Evolutionary conservation across 495 filamentous ascomycete species (phyloP), one percentile per base, ranked within the genome.

Genomic region (Penicillium subrubescens): DNA sequence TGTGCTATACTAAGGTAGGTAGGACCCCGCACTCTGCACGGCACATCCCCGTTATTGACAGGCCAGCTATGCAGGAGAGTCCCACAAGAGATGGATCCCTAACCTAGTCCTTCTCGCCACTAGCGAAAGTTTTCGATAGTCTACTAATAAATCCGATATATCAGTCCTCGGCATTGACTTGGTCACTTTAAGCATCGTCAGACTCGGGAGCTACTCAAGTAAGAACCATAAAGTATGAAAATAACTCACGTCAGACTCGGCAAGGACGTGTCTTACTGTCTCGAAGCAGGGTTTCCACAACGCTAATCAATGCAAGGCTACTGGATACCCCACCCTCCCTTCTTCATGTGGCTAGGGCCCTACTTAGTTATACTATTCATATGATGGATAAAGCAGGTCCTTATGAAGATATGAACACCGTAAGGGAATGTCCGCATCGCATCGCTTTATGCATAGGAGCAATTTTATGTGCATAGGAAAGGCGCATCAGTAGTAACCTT

Each of bases 11-110:
- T 10, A 3, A 11, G 7, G 17, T 11, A 15, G 53, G 15, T 6
- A 19, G 17, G 17, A 35, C 59, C 59, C 44, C 46, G 48, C 46
- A 34, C 35, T 37, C 31, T 52, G 59, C 46, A 41, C 33, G 46
- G 46, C 44, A 52, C 50, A 34, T 37, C 14, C 33, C 52, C 4
- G 25, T 33, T 8, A 52, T 21, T 31, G 29, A 54, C 52, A 35
- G 33, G 27, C 17, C 35, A 37, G 29, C 25, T 27, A 27, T 27
- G 15, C 29, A 5, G n/a, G 29, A 37, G 3, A 44, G 52, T 15
- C 27, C 52, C 29, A 35, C 52, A n/a, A 34, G 52, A 0, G 4
- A 27, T 27, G 25, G 25, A 27, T 27, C 25, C 25, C 1, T 27
- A 27, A 27, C 4, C 25, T 27, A 27, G 25, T 27, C 25, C 25